A percentile compares a stretch with the other conserved stretches of the same genome.
phyloP scores from a whole-genome alignment of 768 basidiomycete species.

The Xanthoconium purpureum region DNA sequence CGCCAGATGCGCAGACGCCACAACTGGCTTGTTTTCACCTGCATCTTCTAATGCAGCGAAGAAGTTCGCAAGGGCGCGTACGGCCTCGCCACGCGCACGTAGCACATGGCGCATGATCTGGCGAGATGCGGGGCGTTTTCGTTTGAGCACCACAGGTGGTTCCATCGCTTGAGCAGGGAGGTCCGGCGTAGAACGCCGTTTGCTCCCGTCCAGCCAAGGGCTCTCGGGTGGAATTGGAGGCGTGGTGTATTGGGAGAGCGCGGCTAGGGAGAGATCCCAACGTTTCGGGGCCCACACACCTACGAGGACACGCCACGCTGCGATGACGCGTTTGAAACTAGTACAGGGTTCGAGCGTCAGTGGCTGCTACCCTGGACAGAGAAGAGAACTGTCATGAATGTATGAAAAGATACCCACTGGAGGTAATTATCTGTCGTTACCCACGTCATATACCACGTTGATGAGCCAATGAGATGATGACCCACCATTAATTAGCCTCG shows the following conservation, averaged over 20 bases:
- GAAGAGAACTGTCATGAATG: not conserved
- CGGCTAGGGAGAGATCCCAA: slow-evolving; percentile 77
- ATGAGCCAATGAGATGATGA: slow-evolving; percentile 23
- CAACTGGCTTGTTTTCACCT: slow-evolving; percentile 44
- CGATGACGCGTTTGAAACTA: slow-evolving; percentile 82
- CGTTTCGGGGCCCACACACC: slow-evolving; percentile 88
- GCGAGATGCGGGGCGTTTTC: slow-evolving; percentile 64
- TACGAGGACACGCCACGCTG: slow-evolving; percentile 95
- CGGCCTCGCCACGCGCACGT: slow-evolving; percentile 79
- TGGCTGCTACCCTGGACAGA: slow-evolving; percentile 16
- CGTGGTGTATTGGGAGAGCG: slow-evolving; percentile 69
- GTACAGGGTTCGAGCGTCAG: slow-evolving; percentile 17
- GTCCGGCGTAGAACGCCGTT: slow-evolving; percentile 31
- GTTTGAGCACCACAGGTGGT: slow-evolving; percentile 35
- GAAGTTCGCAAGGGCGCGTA: slow-evolving; percentile 68
- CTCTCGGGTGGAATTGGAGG: slow-evolving; percentile 65
- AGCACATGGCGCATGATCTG: slow-evolving; percentile 87
- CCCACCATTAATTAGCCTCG: slow-evolving; percentile 79
- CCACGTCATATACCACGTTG: slow-evolving; percentile 21
- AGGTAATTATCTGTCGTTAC: slow-evolving; percentile 63
- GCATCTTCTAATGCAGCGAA: slow-evolving; percentile 60
- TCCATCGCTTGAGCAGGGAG: slow-evolving; percentile 32
- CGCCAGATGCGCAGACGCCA: slow-evolving; percentile 50
- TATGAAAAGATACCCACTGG: slow-evolving; percentile 48
- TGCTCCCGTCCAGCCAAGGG: slow-evolving; percentile 63